These are phyloP conservation scores for Podospora conica DNA, from an alignment of 495 filamentous ascomycete species.

Conservation along the genomic window DNA sequence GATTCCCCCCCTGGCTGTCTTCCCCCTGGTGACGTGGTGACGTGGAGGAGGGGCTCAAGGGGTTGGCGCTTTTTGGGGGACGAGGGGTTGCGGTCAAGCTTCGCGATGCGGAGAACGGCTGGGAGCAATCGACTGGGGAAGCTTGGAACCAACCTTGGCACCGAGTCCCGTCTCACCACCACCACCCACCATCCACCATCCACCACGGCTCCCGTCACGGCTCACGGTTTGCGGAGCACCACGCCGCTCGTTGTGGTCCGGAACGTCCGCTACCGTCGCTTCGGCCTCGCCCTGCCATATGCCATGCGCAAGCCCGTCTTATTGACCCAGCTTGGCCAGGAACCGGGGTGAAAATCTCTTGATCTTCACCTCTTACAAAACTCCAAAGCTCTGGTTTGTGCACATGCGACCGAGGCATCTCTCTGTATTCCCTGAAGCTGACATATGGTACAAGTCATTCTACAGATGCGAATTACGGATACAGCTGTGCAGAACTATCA, in stretches of 20 bases:
- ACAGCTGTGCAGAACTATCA: neutral
- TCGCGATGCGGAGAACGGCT: conserved; percentile 11
- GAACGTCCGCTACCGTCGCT: conserved; percentile 19
- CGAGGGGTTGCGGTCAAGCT: neutral
- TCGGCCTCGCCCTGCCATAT: neutral
- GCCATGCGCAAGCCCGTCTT: neutral
- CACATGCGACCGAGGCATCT: neutral
- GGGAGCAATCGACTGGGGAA: conserved; percentile 5
- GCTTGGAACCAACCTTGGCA: neutral
- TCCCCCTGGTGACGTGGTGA: neutral
- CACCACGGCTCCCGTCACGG: no score
- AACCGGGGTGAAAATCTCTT: neutral
- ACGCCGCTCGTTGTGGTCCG: conserved; percentile 10
- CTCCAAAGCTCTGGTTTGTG: neutral
- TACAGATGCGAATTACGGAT: neutral
- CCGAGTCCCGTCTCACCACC: neutral
- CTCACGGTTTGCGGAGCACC: no score
- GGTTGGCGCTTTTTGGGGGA: conserved; percentile 1
- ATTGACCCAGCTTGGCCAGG: conserved; percentile 3
- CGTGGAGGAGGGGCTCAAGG: conserved; percentile 9
- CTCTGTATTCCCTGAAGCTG: no score
- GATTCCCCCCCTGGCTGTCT: neutral
- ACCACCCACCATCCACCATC: neutral
- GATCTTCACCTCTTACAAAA: neutral
- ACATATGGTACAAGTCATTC: neutral